A percentile compares a stretch with the other conserved stretches of the same genome.
Conservation (phyloP, 1,139 yeast genomes). For the Yamadazyma buinensis region DNA sequence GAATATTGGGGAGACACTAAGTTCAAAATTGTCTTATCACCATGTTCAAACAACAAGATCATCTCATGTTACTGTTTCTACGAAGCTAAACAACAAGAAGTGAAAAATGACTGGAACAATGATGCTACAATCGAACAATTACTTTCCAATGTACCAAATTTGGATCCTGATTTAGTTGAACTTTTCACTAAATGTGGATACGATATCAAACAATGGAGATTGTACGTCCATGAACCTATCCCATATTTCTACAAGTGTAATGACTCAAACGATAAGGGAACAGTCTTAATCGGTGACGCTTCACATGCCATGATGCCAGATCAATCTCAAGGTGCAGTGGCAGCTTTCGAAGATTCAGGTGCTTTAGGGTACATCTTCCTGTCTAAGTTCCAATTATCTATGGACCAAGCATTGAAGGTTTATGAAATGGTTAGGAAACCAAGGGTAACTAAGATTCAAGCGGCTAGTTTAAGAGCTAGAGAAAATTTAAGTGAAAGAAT, state of each 20-base stretch:
- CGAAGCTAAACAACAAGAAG: slow-evolving; percentile 11
- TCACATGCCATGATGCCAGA: slow-evolving; percentile 40
- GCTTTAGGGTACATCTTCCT: slow-evolving; percentile 16
- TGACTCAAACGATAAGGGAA: slow-evolving; percentile 15
- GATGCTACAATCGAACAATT: slow-evolving; percentile 19
- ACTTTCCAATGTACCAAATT: slow-evolving; percentile 14
- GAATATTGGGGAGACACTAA: slow-evolving; percentile 26
- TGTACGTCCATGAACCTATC: slow-evolving; percentile 24
- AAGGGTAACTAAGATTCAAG: slow-evolving; percentile 24
- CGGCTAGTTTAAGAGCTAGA: slow-evolving; percentile 25
- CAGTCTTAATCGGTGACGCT: slow-evolving; percentile 34
- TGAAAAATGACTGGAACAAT: slow-evolving; percentile 21
- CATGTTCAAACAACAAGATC: slow-evolving; percentile 22
- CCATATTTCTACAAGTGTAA: slow-evolving; percentile 19
- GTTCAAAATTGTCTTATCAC: slow-evolving; percentile 23
- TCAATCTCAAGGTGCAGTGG: slow-evolving; percentile 39
- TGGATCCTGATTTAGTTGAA: slow-evolving; percentile 19
- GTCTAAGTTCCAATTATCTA: slow-evolving; percentile 15
- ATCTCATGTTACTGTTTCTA: slow-evolving; percentile 25
- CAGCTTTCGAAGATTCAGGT: slow-evolving; percentile 32
- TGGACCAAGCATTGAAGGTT: slow-evolving; percentile 18
- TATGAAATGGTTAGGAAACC: slow-evolving; percentile 23
- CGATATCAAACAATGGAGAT: slow-evolving; percentile 28
- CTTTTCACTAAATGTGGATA: slow-evolving; percentile 22
- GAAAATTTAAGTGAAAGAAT: slow-evolving; percentile 27